These are phyloP conservation scores for Xanthoconium stramineum DNA, from an alignment of 768 basidiomycete species.

Conservation along the genomic window DNA sequence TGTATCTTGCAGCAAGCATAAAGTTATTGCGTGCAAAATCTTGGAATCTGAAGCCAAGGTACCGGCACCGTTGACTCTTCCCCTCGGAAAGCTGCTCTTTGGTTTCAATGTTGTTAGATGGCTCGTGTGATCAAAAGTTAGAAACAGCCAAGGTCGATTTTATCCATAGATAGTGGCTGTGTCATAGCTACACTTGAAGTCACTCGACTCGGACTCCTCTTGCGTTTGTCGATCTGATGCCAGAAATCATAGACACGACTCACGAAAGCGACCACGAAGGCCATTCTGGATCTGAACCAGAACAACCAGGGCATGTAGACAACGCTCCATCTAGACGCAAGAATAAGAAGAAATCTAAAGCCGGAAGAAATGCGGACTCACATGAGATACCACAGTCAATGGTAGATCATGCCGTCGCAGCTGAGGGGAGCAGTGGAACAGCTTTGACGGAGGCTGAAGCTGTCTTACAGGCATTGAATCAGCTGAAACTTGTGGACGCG, in stretches of 20 bases:
- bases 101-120: constrained; percentile 87
- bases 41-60: constrained; percentile 74
- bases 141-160: no score
- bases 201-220: no score
- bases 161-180: no score
- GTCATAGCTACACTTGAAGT: neutral
- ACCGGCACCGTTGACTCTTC: constrained; percentile 86
- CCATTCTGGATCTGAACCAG: constrained; percentile 32
- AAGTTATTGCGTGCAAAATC: constrained; percentile 77
- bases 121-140: no score
- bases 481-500: constrained; percentile 82
- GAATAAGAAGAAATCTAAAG: constrained; percentile 88
- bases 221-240: constrained; percentile 26
- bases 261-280: constrained; percentile 35
- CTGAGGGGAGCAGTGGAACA: constrained; percentile 45
- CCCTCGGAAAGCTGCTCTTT: constrained; percentile 94
- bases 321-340: constrained; percentile 49
- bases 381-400: constrained; percentile 42
- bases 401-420: constrained; percentile 63
- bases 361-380: constrained; percentile 47
- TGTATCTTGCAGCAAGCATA: constrained; percentile 58
- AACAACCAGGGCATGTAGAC: constrained; percentile 16
- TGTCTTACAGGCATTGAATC: constrained; percentile 66
- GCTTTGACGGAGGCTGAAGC: constrained; percentile 59
- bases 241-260: constrained; percentile 41